phyloP scores from a whole-genome alignment of 331 rosid species.

The Pyrus hybrid region DNA sequence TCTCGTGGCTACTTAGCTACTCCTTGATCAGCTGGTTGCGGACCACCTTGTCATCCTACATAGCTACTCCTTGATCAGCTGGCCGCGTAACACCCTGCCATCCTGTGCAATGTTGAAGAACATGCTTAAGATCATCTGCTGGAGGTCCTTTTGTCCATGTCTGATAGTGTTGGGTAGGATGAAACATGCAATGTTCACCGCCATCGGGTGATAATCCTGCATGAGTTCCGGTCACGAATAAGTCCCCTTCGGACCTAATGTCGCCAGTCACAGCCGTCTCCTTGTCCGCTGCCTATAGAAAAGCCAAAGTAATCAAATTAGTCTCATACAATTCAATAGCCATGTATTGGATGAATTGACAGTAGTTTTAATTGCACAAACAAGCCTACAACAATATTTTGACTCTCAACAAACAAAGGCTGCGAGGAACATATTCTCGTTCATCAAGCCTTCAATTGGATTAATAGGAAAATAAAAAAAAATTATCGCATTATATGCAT shows the following conservation, averaged over 20 bases:
- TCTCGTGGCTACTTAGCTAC: neutral
- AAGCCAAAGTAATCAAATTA: slow-evolving; percentile 1
- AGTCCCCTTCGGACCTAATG: slow-evolving; percentile 88
- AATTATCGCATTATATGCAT: too few relatives aligned
- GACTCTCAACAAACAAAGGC: too few relatives aligned
- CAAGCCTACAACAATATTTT: too few relatives aligned
- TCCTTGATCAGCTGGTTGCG: too few relatives aligned
- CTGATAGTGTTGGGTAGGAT: slow-evolving; percentile 57
- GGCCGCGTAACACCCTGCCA: slow-evolving; percentile 64
- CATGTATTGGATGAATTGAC: neutral
- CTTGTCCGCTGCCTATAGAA: slow-evolving; percentile 67
- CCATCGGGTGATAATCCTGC: slow-evolving; percentile 41
- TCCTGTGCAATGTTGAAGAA: slow-evolving; percentile 64
- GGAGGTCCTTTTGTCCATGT: slow-evolving; percentile 63
- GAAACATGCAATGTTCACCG: slow-evolving; percentile 30
- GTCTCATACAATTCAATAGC: neutral
- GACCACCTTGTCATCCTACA: neutral
- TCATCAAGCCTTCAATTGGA: neutral
- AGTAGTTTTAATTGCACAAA: neutral
- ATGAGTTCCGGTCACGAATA: slow-evolving; percentile 57
- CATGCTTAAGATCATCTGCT: slow-evolving; percentile 49
- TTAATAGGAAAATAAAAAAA: neutral
- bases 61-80: slow-evolving; percentile 28
- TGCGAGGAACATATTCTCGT: neutral
- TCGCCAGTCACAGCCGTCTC: slow-evolving; percentile 48